phyloP scores from a whole-genome alignment of 176 grass and related monocot species.

The Aegilops speltoides region DNA sequence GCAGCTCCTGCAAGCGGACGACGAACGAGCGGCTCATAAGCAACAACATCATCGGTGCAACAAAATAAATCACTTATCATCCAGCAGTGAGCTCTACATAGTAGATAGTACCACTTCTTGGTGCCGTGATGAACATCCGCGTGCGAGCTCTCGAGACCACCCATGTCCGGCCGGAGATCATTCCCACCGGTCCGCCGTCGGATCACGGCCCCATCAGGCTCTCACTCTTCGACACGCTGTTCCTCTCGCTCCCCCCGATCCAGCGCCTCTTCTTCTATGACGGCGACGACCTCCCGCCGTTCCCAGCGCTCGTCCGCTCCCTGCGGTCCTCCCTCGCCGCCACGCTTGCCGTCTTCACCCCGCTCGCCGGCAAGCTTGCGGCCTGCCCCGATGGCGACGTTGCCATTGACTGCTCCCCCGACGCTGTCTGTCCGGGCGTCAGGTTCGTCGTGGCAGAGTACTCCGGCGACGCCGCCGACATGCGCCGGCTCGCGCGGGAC shows the following conservation, averaged over 20 bases:
- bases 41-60: neutral
- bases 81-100: neutral
- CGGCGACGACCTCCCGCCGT: neutral
- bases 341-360: conserved; percentile 19
- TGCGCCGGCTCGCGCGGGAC: conserved; percentile 20
- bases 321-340: conserved; percentile 23
- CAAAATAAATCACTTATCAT: neutral
- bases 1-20: no score
- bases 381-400: neutral
- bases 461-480: neutral
- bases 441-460: conserved; percentile 47
- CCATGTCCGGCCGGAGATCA: conserved; percentile 1
- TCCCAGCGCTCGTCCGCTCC: neutral
- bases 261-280: conserved; percentile 32
- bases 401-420: conserved; percentile 35
- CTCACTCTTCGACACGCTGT: conserved; percentile 18
- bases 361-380: conserved; percentile 12
- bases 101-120: neutral
- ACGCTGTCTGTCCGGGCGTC: neutral
- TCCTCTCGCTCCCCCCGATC: neutral
- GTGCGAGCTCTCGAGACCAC: conserved; percentile 1
- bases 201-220: neutral
- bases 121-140: neutral
- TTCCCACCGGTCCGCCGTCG: no score
- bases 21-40: no score